Evolutionary conservation across 2,329 filamentous ascomycete species (phyloP).

Genomic region (Fusarium lyarnte): DNA sequence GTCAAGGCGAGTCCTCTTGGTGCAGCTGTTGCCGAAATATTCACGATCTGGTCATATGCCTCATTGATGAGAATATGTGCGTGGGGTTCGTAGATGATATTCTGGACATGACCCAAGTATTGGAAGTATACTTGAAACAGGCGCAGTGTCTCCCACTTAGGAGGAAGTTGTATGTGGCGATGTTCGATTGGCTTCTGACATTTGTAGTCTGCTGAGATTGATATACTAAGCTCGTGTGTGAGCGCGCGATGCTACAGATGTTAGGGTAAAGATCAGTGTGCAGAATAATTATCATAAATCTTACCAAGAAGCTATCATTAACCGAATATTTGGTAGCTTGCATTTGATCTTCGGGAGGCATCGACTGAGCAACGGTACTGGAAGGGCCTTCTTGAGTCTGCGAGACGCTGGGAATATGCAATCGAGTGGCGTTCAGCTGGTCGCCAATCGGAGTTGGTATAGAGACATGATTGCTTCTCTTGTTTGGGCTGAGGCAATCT

Average conservation of each 20-base stretch:
- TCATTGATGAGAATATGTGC: background rate
- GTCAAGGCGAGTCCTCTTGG: background rate
- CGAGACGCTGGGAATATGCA: background rate
- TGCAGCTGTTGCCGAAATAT: background rate
- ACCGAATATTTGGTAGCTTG: background rate
- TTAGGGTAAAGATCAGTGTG: accelerated
- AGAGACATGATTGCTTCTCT: accelerated
- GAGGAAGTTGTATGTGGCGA: background rate
- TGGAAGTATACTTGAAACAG: background rate
- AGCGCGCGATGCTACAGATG: background rate
- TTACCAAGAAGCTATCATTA: background rate
- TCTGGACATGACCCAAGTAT: background rate
- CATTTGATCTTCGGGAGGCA: background rate
- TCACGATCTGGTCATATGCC: background rate
- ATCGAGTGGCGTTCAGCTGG: background rate
- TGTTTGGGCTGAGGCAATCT: accelerated
- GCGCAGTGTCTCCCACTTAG: background rate
- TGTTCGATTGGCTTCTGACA: background rate
- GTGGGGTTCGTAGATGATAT: background rate
- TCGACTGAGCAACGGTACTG: background rate
- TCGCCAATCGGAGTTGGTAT: background rate
- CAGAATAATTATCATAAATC: accelerated
- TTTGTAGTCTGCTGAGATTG: background rate
- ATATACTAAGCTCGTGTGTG: background rate
- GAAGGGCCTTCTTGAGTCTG: accelerated